These are phyloP conservation scores for Solanum sitiens DNA, from an alignment of 257 asterid genomes.

Conservation along the genomic window DNA sequence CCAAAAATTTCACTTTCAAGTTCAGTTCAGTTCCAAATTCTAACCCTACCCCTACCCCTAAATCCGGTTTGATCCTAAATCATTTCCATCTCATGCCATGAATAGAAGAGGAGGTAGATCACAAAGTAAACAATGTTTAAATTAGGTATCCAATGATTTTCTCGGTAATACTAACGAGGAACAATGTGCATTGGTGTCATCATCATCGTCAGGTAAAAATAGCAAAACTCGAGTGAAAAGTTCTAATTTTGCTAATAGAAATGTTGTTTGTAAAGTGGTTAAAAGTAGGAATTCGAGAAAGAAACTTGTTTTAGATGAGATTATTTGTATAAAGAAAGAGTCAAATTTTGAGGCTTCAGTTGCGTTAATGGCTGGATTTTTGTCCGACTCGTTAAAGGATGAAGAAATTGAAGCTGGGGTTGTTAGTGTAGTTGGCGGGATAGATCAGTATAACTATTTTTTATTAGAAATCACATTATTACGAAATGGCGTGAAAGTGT, in stretches of 20 bases:
- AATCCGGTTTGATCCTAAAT: background rate
- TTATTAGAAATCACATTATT: background rate
- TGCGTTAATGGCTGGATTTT: background rate
- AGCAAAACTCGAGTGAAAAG: background rate
- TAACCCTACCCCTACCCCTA: background rate
- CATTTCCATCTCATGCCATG: background rate
- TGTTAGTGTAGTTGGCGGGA: background rate
- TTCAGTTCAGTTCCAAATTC: background rate
- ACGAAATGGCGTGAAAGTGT: background rate
- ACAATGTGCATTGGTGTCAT: background rate
- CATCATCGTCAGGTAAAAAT: background rate
- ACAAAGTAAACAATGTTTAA: too few species aligned
- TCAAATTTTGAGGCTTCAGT: background rate
- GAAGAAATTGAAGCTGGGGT: background rate
- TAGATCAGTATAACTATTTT: background rate
- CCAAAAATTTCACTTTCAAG: background rate
- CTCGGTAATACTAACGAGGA: background rate
- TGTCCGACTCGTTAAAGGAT: background rate
- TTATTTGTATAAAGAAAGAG: background rate
- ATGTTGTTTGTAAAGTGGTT: background rate
- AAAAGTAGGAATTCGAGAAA: too few species aligned
- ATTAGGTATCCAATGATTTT: background rate
- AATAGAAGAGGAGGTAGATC: background rate
- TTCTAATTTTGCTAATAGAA: background rate
- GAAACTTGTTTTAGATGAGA: background rate